Evolutionary conservation across 371 early-diverging fungal genomes (phyloP).

Genomic region (Zancudomyces culisetae): DNA sequence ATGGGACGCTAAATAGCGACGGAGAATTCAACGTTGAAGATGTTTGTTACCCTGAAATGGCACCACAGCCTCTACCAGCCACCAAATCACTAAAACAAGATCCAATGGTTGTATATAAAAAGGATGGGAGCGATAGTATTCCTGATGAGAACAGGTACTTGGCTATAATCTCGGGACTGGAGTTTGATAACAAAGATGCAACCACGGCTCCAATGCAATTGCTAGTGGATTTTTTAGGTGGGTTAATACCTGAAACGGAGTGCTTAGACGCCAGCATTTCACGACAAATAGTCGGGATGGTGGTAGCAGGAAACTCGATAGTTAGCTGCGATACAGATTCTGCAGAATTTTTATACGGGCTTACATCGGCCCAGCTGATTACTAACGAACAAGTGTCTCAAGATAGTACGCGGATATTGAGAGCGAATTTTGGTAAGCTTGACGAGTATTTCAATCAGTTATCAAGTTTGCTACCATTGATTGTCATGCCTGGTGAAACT

Average conservation of each 20-base stretch:
- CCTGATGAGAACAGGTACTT: constrained; percentile 41
- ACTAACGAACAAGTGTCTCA: too few relatives aligned
- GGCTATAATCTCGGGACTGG: constrained; percentile 56
- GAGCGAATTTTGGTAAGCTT: constrained; percentile 13
- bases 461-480: constrained; percentile 38
- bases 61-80: constrained; percentile 38
- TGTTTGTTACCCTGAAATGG: constrained; percentile 47
- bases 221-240: constrained; percentile 55
- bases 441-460: constrained; percentile 39
- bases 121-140: neutral
- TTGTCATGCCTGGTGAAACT: constrained; percentile 63
- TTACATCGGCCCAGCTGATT: too few relatives aligned
- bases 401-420: too few relatives aligned
- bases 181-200: constrained; percentile 34
- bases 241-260: constrained; percentile 40
- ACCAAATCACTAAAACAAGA: constrained; percentile 7
- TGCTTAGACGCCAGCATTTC: constrained; percentile 9
- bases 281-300: constrained; percentile 13
- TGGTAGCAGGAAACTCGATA: constrained; percentile 13
- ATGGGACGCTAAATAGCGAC: constrained; percentile 45
- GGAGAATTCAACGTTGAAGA: constrained; percentile 73
- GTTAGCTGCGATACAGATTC: too few relatives aligned
- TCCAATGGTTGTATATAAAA: neutral
- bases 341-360: too few relatives aligned
- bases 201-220: constrained; percentile 36